phyloP scores from a whole-genome alignment of 1,284 basidiomycete genomes.

The Wolfiporia cocos region DNA sequence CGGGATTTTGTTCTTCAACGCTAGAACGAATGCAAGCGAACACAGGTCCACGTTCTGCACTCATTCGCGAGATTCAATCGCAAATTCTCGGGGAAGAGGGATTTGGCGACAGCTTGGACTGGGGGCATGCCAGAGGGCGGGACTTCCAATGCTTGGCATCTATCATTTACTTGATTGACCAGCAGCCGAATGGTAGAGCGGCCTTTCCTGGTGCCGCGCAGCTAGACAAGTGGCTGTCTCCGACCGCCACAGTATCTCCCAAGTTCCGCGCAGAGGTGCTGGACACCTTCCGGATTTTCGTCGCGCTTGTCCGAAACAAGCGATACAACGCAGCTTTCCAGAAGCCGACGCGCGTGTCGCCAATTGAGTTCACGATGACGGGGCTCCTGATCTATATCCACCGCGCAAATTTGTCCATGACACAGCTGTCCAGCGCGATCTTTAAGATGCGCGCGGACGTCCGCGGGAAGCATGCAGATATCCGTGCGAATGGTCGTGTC shows the following conservation, averaged over 20 bases:
- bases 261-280: slow-evolving; percentile 27
- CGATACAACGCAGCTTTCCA: slow-evolving; percentile 32
- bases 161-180: slow-evolving; percentile 36
- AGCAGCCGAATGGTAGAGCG: slow-evolving; percentile 26
- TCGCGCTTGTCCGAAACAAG: slow-evolving; percentile 32
- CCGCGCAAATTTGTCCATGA: slow-evolving; percentile 30
- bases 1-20: neutral
- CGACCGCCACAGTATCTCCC: slow-evolving; percentile 20
- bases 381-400: slow-evolving; percentile 36
- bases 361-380: slow-evolving; percentile 43
- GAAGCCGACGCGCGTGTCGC: slow-evolving; percentile 35
- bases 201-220: slow-evolving; percentile 24
- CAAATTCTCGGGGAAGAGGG: slow-evolving; percentile 34
- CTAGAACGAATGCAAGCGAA: slow-evolving; percentile 43
- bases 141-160: slow-evolving; percentile 42
- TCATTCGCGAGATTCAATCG: slow-evolving; percentile 35
- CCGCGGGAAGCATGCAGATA: slow-evolving; percentile 33
- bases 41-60: slow-evolving; percentile 34
- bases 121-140: slow-evolving; percentile 39
- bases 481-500: slow-evolving; percentile 36
- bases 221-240: slow-evolving; percentile 39
- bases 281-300: slow-evolving; percentile 37
- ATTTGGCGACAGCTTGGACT: slow-evolving; percentile 37
- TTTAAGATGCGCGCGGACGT: slow-evolving; percentile 37
- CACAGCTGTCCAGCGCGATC: slow-evolving; percentile 36